These are phyloP conservation scores for Colletotrichum sp. DNA, from an alignment of 2,329 filamentous ascomycete genomes.

Conservation along the genomic window DNA sequence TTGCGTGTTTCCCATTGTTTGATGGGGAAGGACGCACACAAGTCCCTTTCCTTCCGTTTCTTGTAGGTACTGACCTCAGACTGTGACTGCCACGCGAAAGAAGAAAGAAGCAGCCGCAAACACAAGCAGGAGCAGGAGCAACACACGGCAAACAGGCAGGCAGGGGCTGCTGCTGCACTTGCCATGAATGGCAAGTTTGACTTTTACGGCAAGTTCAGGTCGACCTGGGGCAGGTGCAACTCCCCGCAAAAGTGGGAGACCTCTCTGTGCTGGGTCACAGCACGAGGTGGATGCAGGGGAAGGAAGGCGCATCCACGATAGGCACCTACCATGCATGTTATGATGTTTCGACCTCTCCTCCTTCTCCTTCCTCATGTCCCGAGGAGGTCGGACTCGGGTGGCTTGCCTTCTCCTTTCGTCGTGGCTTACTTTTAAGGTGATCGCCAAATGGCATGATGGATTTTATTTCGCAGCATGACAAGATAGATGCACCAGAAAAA, in stretches of 20 bases:
- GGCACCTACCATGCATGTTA: background rate
- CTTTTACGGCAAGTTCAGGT: background rate
- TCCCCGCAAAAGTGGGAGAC: background rate
- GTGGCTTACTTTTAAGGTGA: background rate
- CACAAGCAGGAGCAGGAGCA: background rate
- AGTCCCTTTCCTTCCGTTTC: background rate
- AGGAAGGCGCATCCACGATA: background rate
- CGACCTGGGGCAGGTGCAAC: background rate
- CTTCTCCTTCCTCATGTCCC: background rate
- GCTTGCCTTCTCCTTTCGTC: background rate
- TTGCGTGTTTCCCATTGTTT: background rate
- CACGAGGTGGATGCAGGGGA: background rate
- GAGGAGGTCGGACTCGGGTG: background rate
- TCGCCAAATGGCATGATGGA: background rate
- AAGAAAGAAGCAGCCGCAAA: background rate
- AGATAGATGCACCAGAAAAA: background rate
- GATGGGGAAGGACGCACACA: background rate
- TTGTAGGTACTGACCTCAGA: too few species aligned
- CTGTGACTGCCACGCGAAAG: background rate
- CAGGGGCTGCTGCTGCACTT: background rate
- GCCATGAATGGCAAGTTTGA: background rate
- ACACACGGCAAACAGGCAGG: background rate
- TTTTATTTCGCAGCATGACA: background rate
- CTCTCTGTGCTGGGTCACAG: background rate
- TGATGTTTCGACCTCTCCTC: background rate